These are phyloP conservation scores for Aspergillus felis DNA, from an alignment of 2,329 filamentous ascomycete species.

Conservation along the genomic window DNA sequence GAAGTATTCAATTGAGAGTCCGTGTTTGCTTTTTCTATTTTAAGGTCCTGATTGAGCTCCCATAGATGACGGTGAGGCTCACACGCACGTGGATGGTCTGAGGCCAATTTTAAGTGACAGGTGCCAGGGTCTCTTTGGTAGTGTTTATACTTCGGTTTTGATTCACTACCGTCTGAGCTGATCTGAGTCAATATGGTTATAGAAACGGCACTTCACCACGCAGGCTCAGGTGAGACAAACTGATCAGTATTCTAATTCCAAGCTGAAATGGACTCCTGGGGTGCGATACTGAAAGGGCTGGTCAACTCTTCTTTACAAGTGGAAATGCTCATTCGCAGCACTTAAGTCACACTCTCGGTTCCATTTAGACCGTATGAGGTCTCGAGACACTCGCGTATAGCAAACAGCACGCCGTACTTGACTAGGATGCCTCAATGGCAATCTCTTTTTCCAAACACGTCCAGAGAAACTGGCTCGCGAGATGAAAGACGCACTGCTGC, in stretches of 20 bases:
- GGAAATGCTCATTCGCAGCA: no score
- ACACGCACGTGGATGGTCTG: not conserved
- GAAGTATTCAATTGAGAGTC: not conserved
- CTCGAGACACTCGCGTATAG: not conserved
- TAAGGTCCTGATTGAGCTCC: not conserved
- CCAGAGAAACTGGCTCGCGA: slow-evolving; percentile 1
- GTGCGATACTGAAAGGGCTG: no score
- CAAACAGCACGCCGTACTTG: not conserved
- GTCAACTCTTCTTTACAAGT: not conserved
- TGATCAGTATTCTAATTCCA: not conserved
- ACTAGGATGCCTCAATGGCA: slow-evolving; percentile 6
- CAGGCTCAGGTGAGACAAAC: not conserved
- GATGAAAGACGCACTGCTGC: slow-evolving; percentile 4
- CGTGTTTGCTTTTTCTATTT: not conserved
- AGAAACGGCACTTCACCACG: not conserved
- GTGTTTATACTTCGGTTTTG: no score
- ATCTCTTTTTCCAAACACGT: slow-evolving; percentile 10
- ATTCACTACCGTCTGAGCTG: not conserved
- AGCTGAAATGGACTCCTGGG: no score
- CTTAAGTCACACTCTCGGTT: no score
- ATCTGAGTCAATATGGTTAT: not conserved
- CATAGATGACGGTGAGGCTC: not conserved
- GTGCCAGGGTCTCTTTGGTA: not conserved
- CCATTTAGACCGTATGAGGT: no score
- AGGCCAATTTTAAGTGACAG: not conserved